A percentile compares a stretch with the other conserved stretches of the same genome.
Evolutionary conservation across 2,329 filamentous ascomycete species (phyloP).

Genomic region (Grosmannia penicillata): DNA sequence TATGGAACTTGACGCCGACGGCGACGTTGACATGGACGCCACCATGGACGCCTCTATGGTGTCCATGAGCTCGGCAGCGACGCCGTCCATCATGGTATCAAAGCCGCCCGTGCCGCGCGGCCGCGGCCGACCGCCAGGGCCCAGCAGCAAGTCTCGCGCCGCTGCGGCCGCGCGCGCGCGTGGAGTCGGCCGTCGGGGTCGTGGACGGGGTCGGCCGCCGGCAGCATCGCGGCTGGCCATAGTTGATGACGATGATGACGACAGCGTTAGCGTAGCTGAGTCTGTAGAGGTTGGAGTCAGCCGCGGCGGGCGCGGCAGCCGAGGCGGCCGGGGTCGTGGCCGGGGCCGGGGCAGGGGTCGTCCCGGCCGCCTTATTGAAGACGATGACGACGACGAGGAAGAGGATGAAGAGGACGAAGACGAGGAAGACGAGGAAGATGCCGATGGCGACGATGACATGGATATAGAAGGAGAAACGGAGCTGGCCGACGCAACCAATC

Average conservation of each 20-base stretch:
- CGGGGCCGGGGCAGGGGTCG: no score
- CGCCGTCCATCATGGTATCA: slow-evolving; percentile 33
- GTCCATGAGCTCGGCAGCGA: slow-evolving; percentile 16
- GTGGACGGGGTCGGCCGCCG: no score
- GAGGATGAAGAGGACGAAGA: slow-evolving; percentile 29
- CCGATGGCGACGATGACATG: slow-evolving; percentile 20
- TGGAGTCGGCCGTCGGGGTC: neutral
- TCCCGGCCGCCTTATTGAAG: no score
- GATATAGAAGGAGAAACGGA: slow-evolving; percentile 23
- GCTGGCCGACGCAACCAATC: slow-evolving; percentile 22
- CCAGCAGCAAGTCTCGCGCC: neutral
- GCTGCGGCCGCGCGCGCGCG: neutral
- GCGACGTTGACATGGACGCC: slow-evolving; percentile 19
- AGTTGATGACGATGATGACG: no score
- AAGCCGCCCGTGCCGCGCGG: slow-evolving; percentile 16
- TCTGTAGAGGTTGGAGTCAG: no score
- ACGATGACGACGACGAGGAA: slow-evolving; percentile 34
- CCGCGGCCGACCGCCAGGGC: neutral
- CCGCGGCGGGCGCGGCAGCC: no score
- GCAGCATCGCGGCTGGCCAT: no score
- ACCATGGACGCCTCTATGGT: slow-evolving; percentile 18
- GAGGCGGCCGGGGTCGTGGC: no score
- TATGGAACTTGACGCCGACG: slow-evolving; percentile 20
- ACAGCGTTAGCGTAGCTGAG: no score
- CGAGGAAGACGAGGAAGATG: slow-evolving; percentile 35